These are phyloP conservation scores for Tetrahymena malaccensis DNA, from an alignment of 73 alveolate species.

Conservation along the genomic window DNA sequence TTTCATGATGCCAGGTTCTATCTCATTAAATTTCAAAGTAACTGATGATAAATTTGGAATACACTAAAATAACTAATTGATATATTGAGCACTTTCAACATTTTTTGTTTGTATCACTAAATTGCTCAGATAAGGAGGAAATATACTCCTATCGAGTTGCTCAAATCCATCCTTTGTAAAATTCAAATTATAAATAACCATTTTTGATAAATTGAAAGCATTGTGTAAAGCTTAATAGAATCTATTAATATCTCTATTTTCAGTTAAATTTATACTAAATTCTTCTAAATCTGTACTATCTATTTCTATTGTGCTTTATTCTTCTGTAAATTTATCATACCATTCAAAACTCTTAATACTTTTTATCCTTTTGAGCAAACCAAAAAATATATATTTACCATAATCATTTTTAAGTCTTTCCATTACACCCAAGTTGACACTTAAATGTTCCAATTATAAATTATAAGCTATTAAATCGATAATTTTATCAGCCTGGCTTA, in stretches of 20 bases:
- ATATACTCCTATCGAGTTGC: not conserved
- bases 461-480: not conserved
- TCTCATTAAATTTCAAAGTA: not conserved
- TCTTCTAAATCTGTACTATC: not conserved
- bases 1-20: not conserved
- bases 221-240: not conserved
- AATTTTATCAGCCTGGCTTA: not conserved
- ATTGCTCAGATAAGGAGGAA: not conserved
- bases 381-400: not conserved
- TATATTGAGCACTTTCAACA: not conserved
- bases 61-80: not conserved
- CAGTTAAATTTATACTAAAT: not conserved
- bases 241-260: not conserved
- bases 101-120: not conserved
- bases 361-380: not conserved
- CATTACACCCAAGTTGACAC: not conserved
- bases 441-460: not conserved
- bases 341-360: not conserved
- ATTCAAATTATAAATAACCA: not conserved
- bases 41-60: not conserved
- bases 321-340: not conserved
- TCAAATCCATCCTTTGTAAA: not conserved
- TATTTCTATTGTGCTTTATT: not conserved
- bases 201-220: not conserved
- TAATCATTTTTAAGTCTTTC: not conserved